Evolutionary conservation across 2,329 filamentous ascomycete species (phyloP), one percentile per base, ranked within the genome.

Genomic region (Diaporthe batatas): DNA sequence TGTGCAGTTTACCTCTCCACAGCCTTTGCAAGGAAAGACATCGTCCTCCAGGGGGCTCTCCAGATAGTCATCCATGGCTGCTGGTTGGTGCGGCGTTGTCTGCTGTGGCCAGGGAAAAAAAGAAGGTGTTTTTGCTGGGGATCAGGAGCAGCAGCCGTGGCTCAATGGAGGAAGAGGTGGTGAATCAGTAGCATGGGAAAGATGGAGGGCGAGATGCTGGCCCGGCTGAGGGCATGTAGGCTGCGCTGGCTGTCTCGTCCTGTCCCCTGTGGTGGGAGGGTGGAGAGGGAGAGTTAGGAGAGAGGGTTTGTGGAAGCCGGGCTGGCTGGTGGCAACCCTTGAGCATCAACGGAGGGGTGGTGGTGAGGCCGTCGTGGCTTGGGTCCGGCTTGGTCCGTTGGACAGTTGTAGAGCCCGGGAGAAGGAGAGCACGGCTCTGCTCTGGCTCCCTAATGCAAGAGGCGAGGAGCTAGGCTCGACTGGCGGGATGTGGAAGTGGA

Each of bases 21-120:
- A 98, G 73, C 94, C 94, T 86, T 97, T 97, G 87, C 95, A 98
- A 75, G 94, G 94, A 80, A 94, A 97, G 76, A 93, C 88, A 81
- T 97, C 95, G 78, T 97, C 94, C 74, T 97, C 94, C 86, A 93
- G 87, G 69, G 90, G 88, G 78, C 84, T 87, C 74, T 92, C 91
- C 76, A 90, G 82, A 77, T 91, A 92, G 72, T 91, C 89, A 76
- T 90, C 89, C 79, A 91, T 87, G 76, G 84, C 84, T 71, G 87
- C 81, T 84, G 87, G 39, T 62, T 29, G 25, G 39, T 86, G 80
- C 72, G 80, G 78, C 76, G 77, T 58, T 75, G 75, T 64, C 42
- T 62, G 54, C 58, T 64, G 62, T 51, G 42, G 62, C 51, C 32
- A 29, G 53, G 53, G 5, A 29, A 29, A 18, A 42, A 25, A 44